Conservation (phyloP, 2,329 filamentous ascomycete species). For the Xylariaceae sp. region DNA sequence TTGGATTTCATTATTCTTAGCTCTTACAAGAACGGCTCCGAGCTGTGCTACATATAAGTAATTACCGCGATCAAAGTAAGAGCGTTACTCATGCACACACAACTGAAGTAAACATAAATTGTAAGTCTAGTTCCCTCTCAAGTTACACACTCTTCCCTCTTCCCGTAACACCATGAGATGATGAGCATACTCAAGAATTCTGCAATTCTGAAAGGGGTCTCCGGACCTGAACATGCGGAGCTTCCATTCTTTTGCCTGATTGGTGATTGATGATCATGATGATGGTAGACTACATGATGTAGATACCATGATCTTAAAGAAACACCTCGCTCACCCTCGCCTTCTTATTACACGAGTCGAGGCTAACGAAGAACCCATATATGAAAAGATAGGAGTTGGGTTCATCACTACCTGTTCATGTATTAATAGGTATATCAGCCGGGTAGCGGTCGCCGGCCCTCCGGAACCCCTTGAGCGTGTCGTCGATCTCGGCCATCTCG, state of each 20-base stretch:
- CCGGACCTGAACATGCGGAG: slow-evolving; percentile 35
- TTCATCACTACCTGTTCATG: slow-evolving; percentile 32
- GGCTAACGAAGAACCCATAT: too few relatives aligned
- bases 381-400: too few relatives aligned
- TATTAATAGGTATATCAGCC: slow-evolving; percentile 39
- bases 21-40: neutral
- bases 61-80: too few relatives aligned
- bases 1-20: too few relatives aligned
- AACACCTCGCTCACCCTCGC: too few relatives aligned
- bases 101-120: neutral
- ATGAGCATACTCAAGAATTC: slow-evolving; percentile 42
- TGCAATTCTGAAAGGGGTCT: slow-evolving; percentile 40
- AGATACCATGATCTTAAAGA: too few relatives aligned
- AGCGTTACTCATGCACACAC: too few relatives aligned
- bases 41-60: too few relatives aligned
- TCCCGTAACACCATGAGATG: slow-evolving; percentile 24
- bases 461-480: slow-evolving; percentile 51
- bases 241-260: slow-evolving; percentile 40
- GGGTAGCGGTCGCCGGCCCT: slow-evolving; percentile 54
- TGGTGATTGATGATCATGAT: too few relatives aligned
- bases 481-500: slow-evolving; percentile 55
- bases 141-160: neutral
- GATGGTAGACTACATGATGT: too few relatives aligned
- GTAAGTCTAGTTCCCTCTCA: neutral
- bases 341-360: too few relatives aligned